A percentile compares a stretch with the other conserved stretches of the same genome.
Conservation (phyloP, 192 early-diverging fungal species). For the Coemansia sp. region DNA sequence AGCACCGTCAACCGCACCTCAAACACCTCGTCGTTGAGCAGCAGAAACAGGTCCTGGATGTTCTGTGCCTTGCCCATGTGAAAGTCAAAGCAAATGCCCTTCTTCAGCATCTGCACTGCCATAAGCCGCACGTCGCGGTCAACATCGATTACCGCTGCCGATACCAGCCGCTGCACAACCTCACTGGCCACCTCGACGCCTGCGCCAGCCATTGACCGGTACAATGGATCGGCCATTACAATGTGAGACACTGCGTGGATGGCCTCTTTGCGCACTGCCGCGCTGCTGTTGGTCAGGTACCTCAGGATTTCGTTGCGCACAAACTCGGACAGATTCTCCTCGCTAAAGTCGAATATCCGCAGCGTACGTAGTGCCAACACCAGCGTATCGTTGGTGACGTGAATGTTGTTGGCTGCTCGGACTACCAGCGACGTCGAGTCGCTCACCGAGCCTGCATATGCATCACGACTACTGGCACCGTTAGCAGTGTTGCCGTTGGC, state of each 20-base stretch:
- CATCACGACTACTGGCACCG: not conserved
- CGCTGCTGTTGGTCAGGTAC: slow-evolving; percentile 78
- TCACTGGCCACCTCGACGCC: slow-evolving; percentile 85
- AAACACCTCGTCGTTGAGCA: slow-evolving; percentile 93
- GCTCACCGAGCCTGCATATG: not conserved
- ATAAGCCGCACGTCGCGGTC: slow-evolving; percentile 34
- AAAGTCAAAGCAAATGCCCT: slow-evolving; percentile 79
- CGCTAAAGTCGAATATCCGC: slow-evolving; percentile 83
- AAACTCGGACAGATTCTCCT: slow-evolving; percentile 85
- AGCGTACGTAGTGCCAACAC: slow-evolving; percentile 85
- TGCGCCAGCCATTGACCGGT: slow-evolving; percentile 70
- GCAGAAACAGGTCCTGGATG: slow-evolving; percentile 85
- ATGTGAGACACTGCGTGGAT: slow-evolving; percentile 76
- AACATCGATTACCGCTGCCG: slow-evolving; percentile 84
- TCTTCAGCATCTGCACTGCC: slow-evolving; percentile 43
- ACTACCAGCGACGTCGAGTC: slow-evolving; percentile 18
- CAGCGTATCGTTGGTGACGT: slow-evolving; percentile 53
- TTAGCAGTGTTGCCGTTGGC: not conserved
- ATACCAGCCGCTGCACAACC: slow-evolving; percentile 82
- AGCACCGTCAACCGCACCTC: slow-evolving; percentile 83
- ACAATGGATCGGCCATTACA: slow-evolving; percentile 80
- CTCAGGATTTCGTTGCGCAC: slow-evolving; percentile 81
- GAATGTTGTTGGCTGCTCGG: slow-evolving; percentile 10
- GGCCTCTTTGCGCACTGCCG: slow-evolving; percentile 79
- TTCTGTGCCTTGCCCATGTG: slow-evolving; percentile 92